Evolutionary conservation across 2,329 filamentous ascomycete species (phyloP), one percentile per base, ranked within the genome.

Genomic region (Lasiodiplodia citricola): DNA sequence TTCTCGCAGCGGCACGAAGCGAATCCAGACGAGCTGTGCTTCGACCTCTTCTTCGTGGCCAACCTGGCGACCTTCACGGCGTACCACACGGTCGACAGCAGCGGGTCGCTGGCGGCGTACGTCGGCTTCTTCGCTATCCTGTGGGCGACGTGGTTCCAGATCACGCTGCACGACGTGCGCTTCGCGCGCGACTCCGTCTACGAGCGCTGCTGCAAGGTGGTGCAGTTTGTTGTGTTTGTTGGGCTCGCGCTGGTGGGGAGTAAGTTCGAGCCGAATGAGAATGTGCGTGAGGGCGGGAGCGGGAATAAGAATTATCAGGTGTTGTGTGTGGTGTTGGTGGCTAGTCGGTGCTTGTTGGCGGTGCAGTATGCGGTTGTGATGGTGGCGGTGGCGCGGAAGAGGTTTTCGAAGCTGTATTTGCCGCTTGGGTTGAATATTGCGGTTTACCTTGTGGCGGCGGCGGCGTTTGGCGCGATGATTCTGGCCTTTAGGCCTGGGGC

Each of bases 31-130:
- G 79, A 80, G 65, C 73, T 80, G 8, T 80, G 80, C 70, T 80
- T 79, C 68, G 75, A 77, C 67, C 63, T 77, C 11, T 75, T 76
- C 73, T 76, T 76, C 67, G 74, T 75, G 6, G 79, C 79, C 55
- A 80, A 80, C 66, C 72, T 80, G 23, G 78, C 78, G 38, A 80
- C 78, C 0, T 80, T 80, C 50, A 80, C 79, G 1, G 76, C 78
- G 10, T 79, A 80, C 71, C 78, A 80, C 68, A 78, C 78, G 2
- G 76, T 80, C 63, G 79, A 76, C n/a, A 77, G 79, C 62, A 16
- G 54, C 23, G 67, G 72, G 47, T 77, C 78, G 51, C 69, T 80
- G 1, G 69, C 76, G 23, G 77, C 76, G 35, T 80, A 80, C 69
- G 73, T 80, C 60, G 78, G 78, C 14, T 80, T 80, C 71, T 80